Evolutionary conservation across 306 rosid species (phyloP).

Genomic region (Prunus kanzakura): DNA sequence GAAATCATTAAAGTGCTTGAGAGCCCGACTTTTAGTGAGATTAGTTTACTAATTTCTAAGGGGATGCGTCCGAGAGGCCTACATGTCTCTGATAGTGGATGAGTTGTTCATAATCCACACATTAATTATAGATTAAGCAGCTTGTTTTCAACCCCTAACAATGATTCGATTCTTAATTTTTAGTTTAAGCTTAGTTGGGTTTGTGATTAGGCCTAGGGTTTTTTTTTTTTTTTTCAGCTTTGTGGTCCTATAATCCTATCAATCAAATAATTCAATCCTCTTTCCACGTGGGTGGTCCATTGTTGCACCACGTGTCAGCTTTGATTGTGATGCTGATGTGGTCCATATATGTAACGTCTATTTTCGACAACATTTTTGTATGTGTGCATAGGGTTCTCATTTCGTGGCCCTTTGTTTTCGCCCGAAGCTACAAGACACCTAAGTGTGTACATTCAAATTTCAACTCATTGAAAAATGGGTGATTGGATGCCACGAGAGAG

Average conservation of each 20-base stretch:
- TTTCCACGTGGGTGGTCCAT: constrained; percentile 43
- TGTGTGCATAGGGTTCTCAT: background rate
- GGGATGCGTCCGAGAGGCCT: constrained; percentile 4
- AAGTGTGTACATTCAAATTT: background rate
- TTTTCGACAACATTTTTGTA: background rate
- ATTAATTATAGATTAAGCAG: background rate
- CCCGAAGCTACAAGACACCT: background rate
- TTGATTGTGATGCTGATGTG: constrained; percentile 24
- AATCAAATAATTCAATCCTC: constrained; percentile 40
- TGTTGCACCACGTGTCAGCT: constrained; percentile 33
- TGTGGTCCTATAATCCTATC: constrained; percentile 30
- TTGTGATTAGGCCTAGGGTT: constrained; percentile 39
- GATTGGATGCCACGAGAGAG: background rate
- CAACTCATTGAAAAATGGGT: background rate
- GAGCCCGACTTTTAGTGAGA: constrained; percentile 10
- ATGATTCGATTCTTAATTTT: background rate
- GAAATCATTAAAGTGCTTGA: background rate
- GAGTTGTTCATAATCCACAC: background rate
- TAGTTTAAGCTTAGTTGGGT: constrained; percentile 27
- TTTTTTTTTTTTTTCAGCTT: background rate
- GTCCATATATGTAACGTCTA: constrained; percentile 28
- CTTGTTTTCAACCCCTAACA: background rate
- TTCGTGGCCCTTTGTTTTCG: background rate
- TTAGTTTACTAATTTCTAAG: constrained; percentile 14
- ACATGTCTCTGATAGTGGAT: constrained; percentile 4